Base-by-base conservation (phyloP, 139 green algal species). In the Chlamydomonas eustigma region DNA sequence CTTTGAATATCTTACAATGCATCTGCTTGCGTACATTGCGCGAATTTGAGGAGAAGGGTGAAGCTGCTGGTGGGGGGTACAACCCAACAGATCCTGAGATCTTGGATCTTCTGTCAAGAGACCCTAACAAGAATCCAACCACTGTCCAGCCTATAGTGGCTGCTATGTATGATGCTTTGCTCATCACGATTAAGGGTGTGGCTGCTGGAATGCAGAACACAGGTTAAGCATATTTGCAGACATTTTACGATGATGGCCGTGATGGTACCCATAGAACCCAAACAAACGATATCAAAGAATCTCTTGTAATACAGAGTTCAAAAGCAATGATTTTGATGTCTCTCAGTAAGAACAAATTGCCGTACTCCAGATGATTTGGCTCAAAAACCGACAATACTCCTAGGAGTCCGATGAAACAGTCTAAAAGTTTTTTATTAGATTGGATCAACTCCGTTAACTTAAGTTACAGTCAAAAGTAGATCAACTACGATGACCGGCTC, bases 171-270 rank as follows among this genome's bases (percentile, higher is more conserved):
- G 44, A 58, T 18, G 44, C 44, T 4, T 8, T 73, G 65, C 31
- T 73, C 5, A 50, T 22, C 52, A 68, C 12, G 39, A 97, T 98
- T 83, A 98, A 97, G 82, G 94, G 96, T 51, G 95, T 99, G 65
- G 93, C 95, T 4, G 91, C 95, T 18, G 96, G 94, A 76, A 97
- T 99, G 95, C 91, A 95, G 50, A 99, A 99, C 88, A 99, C 95
- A 3, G 95, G 95, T 0, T 99, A 31, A 72, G 33, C 4, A 30
- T 3, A 18, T 30, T 37, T 30, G 12, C 58, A 32, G 58, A 68
- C 4, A 5, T 37, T 30, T 68, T 4, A 68, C 5, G 58, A 68
- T 68, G 6, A 68, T 30, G 5, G n/a, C n/a, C 58, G 34, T 5
- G 58, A 68, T 68, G 6, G 24, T 25, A 25, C 66, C n/a, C n/a